phyloP scores from a whole-genome alignment of 805 yeast species.

The Cyberlindnera bimundalis region DNA sequence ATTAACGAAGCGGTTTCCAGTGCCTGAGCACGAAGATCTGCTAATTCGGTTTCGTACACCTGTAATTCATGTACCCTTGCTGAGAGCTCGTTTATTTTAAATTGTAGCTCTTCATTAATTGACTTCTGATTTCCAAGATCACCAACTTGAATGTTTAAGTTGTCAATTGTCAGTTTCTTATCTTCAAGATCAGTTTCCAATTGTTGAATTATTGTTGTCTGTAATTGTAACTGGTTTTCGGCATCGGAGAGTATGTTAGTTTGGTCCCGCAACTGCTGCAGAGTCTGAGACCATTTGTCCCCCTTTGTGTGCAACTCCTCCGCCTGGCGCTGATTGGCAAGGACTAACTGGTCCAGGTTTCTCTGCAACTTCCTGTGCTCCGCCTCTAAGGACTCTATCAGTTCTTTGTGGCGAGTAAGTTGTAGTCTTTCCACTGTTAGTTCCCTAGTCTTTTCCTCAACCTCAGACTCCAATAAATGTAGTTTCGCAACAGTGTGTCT shows the following conservation, averaged over 20 bases:
- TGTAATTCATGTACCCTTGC: not conserved
- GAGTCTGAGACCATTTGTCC: constrained; percentile 2
- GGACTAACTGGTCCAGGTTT: constrained; percentile 4
- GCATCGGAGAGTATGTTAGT: constrained; percentile 1
- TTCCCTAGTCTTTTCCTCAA: not conserved
- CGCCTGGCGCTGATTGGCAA: constrained; percentile 4
- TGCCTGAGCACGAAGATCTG: not conserved
- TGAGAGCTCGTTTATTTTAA: not conserved
- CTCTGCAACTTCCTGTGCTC: constrained; percentile 5
- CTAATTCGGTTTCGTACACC: not conserved
- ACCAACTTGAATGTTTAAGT: not conserved
- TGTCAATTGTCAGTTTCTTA: not conserved
- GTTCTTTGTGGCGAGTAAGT: constrained; percentile 2
- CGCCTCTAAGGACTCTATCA: constrained; percentile 12
- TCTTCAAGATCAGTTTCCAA: not conserved
- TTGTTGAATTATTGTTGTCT: not conserved
- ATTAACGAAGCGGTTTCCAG: not conserved
- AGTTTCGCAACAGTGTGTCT: not conserved
- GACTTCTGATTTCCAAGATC: not conserved
- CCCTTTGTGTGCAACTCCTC: constrained; percentile 1
- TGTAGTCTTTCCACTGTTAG: not conserved
- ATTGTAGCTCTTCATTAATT: not conserved
- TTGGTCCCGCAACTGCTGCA: constrained; percentile 9
- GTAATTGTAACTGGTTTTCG: not conserved
- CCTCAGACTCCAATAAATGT: not conserved